A percentile compares a stretch with the other conserved stretches of the same genome.
These are phyloP conservation scores for Rostrohypoxylon terebratum DNA, from an alignment of 495 filamentous ascomycete species.

Conservation along the genomic window DNA sequence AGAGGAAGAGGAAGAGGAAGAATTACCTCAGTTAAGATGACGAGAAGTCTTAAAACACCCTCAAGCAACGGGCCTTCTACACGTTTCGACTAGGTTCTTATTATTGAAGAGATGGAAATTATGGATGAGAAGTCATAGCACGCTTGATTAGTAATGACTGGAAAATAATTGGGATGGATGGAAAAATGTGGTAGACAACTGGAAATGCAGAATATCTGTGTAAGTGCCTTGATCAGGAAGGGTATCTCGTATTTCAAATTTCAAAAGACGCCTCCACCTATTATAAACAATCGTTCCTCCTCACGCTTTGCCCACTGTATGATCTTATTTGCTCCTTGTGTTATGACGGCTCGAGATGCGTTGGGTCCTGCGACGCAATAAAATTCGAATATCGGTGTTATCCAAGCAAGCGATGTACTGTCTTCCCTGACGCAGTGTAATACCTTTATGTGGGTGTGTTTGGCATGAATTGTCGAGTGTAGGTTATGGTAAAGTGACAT, in stretches of 20 bases:
- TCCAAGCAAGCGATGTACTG: constrained; percentile 85
- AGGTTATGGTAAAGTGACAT: constrained; percentile 87
- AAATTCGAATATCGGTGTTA: constrained; percentile 89
- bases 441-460: constrained; percentile 84
- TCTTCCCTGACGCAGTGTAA: constrained; percentile 80
- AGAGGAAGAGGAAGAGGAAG: neutral
- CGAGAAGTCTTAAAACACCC: neutral
- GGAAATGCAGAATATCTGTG: neutral
- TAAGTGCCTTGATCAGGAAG: neutral
- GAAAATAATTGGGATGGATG: neutral
- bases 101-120: neutral
- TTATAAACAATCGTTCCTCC: constrained; percentile 94
- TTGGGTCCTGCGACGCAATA: constrained; percentile 91
- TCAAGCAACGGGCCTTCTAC: neutral
- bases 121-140: neutral
- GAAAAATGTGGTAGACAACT: neutral
- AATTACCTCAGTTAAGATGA: neutral
- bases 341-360: constrained; percentile 79
- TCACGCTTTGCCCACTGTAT: constrained; percentile 90
- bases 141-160: neutral
- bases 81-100: neutral
- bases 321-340: constrained; percentile 86
- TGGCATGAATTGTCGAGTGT: constrained; percentile 84
- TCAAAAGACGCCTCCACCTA: constrained; percentile 83
- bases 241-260: neutral